A percentile compares a stretch with the other conserved stretches of the same genome.
Evolutionary conservation across 306 rosid genomes (phyloP).

Genomic region (Argentina anserina): DNA sequence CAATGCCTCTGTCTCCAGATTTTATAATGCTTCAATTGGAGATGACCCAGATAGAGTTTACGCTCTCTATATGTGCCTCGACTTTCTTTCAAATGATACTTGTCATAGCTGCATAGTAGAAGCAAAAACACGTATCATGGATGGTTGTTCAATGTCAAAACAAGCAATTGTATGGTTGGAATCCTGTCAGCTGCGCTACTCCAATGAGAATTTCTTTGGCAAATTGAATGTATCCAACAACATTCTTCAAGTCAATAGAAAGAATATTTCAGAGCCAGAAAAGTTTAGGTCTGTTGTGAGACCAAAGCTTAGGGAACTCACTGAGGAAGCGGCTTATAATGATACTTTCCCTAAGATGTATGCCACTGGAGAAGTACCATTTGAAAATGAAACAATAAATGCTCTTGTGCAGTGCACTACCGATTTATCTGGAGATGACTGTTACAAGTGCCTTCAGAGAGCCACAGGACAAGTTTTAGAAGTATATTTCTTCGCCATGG

Average conservation of each 20-base stretch:
- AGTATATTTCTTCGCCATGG: slow-evolving; percentile 36
- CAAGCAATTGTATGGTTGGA: slow-evolving; percentile 57
- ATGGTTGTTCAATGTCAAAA: slow-evolving; percentile 28
- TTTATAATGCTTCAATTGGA: neutral
- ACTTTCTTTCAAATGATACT: neutral
- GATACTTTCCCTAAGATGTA: slow-evolving; percentile 30
- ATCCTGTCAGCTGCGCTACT: slow-evolving; percentile 45
- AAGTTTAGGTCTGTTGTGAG: slow-evolving; percentile 32
- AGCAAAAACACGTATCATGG: slow-evolving; percentile 23
- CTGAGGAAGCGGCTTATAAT: slow-evolving; percentile 26
- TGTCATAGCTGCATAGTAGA: slow-evolving; percentile 27
- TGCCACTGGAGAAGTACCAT: slow-evolving; percentile 34
- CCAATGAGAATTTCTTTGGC: slow-evolving; percentile 38
- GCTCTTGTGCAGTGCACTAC: slow-evolving; percentile 52
- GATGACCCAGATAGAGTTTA: neutral
- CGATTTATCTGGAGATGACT: slow-evolving; percentile 42
- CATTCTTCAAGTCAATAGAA: slow-evolving; percentile 7
- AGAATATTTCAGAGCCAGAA: slow-evolving; percentile 31
- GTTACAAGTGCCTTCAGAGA: slow-evolving; percentile 39
- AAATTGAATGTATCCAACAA: slow-evolving; percentile 30
- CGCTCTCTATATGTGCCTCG: slow-evolving; percentile 20
- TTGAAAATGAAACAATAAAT: slow-evolving; percentile 26
- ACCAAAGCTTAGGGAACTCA: slow-evolving; percentile 19
- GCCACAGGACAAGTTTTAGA: slow-evolving; percentile 35
- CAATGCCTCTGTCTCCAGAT: neutral